Percentiles rank a stretch among this genome's conserved stretches.
These are phyloP conservation scores for Apiospora malaysiana DNA, from an alignment of 2,329 filamentous ascomycete genomes.

Conservation along the genomic window DNA sequence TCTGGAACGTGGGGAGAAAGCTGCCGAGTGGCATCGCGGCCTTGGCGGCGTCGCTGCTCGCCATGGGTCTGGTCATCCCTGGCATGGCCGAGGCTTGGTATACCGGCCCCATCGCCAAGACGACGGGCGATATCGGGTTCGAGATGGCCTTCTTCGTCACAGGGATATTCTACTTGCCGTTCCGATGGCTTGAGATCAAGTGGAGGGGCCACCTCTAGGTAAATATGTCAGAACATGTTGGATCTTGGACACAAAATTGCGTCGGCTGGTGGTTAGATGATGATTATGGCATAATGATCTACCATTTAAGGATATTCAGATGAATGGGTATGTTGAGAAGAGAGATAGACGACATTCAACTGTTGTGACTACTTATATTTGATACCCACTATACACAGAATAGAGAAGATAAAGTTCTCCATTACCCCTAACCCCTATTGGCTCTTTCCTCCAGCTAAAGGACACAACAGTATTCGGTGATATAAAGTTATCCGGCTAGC, in stretches of 20 bases:
- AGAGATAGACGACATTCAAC: slow-evolving; percentile 11
- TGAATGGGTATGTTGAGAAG: background rate
- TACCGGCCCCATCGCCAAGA: slow-evolving; percentile 48
- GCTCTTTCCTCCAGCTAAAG: too few relatives aligned
- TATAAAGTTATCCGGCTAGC: too few relatives aligned
- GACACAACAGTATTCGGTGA: background rate
- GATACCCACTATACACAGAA: background rate
- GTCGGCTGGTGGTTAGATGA: background rate
- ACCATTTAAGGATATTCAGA: background rate
- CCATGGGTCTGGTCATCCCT: slow-evolving; percentile 51
- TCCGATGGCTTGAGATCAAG: slow-evolving; percentile 53
- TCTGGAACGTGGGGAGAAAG: slow-evolving; percentile 52
- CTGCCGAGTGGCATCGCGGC: slow-evolving; percentile 56
- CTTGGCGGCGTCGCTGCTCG: slow-evolving; percentile 50
- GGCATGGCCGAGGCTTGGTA: slow-evolving; percentile 52
- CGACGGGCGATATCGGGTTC: slow-evolving; percentile 53
- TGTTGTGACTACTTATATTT: slow-evolving; percentile 1
- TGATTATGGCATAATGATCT: slow-evolving; percentile 3
- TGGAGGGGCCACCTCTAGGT: slow-evolving; percentile 38
- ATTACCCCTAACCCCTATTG: background rate
- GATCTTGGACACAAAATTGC: background rate
- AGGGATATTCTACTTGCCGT: slow-evolving; percentile 52
- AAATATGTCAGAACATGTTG: background rate
- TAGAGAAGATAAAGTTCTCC: background rate
- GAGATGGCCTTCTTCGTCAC: slow-evolving; percentile 52